These are phyloP conservation scores for Pseudogymnoascus sp. DNA, from an alignment of 2,329 filamentous ascomycete species.

Conservation along the genomic window DNA sequence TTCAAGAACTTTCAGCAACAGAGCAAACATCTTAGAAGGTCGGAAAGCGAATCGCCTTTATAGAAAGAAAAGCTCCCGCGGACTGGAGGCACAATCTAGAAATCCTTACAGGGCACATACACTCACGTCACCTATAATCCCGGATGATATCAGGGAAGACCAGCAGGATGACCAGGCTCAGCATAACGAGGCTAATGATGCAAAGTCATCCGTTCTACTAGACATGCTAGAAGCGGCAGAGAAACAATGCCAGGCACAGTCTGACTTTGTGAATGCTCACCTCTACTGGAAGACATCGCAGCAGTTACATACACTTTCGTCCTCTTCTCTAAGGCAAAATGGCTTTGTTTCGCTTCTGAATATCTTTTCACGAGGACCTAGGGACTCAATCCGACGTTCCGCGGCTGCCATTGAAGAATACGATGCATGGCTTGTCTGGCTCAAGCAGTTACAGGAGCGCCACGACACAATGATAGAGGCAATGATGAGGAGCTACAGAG, in stretches of 20 bases:
- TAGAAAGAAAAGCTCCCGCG: slow-evolving; percentile 41
- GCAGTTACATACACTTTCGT: slow-evolving; percentile 56
- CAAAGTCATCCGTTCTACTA: slow-evolving; percentile 46
- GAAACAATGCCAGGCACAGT: slow-evolving; percentile 65
- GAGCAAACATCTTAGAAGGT: slow-evolving; percentile 42
- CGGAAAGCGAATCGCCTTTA: slow-evolving; percentile 51
- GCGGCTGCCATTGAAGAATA: slow-evolving; percentile 68
- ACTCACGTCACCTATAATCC: not conserved
- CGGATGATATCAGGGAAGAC: slow-evolving; percentile 7
- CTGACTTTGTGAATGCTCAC: slow-evolving; percentile 76
- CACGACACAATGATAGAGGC: slow-evolving; percentile 65
- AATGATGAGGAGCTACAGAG: slow-evolving; percentile 64
- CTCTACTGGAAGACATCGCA: slow-evolving; percentile 77
- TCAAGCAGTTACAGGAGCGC: slow-evolving; percentile 73
- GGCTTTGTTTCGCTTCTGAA: slow-evolving; percentile 64
- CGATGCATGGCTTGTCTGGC: slow-evolving; percentile 72
- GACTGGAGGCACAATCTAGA: slow-evolving; percentile 45
- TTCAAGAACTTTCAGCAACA: slow-evolving; percentile 61
- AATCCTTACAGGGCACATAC: slow-evolving; percentile 43
- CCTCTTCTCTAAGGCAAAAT: slow-evolving; percentile 53
- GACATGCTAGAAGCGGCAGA: slow-evolving; percentile 71
- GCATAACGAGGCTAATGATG: slow-evolving; percentile 33
- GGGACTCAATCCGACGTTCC: slow-evolving; percentile 60
- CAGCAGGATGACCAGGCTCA: slow-evolving; percentile 18
- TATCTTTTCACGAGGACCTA: slow-evolving; percentile 63